Percentiles rank a stretch among this genome's conserved stretches.
Conservation (phyloP, 2,329 filamentous ascomycete species). For the Colletotrichum agaves region DNA sequence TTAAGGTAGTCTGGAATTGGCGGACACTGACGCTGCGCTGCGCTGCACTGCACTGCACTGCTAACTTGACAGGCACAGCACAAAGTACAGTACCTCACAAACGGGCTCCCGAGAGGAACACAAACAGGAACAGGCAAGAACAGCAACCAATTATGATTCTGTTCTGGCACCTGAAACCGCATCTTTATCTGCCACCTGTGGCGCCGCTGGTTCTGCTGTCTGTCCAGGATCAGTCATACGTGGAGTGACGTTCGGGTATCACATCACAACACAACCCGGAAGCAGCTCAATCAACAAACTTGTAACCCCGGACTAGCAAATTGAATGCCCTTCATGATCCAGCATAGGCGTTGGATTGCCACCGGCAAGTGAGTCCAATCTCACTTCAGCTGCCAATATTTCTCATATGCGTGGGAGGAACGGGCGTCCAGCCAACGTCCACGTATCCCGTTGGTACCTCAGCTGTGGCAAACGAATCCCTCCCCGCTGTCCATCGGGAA, state of each 20-base stretch:
- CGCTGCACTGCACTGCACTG: not conserved
- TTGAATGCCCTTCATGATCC: not conserved
- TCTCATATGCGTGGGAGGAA: not conserved
- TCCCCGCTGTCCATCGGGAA: not conserved
- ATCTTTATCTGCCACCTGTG: constrained; percentile 18
- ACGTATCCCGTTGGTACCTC: not conserved
- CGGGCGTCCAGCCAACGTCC: not conserved
- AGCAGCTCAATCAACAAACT: not conserved
- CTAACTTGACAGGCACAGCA: not conserved
- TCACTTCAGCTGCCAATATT: not conserved
- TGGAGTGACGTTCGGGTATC: constrained; percentile 5
- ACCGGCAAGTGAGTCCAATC: not conserved
- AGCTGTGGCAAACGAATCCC: constrained; percentile 8
- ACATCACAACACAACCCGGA: not conserved
- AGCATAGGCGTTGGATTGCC: not conserved
- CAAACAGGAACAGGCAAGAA: not conserved
- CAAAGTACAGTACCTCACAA: too few relatives aligned
- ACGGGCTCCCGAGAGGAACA: not conserved
- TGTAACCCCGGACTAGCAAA: not conserved
- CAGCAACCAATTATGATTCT: not conserved
- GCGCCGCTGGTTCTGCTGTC: constrained; percentile 1
- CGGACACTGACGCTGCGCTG: not conserved
- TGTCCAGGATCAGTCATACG: not conserved
- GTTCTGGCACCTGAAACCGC: constrained; percentile 17
- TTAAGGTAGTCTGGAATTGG: too few relatives aligned